Percentiles rank a stretch among this genome's conserved stretches.
These are phyloP conservation scores for Lecanicillium sp. DNA, from an alignment of 2,329 filamentous ascomycete genomes.

Conservation along the genomic window DNA sequence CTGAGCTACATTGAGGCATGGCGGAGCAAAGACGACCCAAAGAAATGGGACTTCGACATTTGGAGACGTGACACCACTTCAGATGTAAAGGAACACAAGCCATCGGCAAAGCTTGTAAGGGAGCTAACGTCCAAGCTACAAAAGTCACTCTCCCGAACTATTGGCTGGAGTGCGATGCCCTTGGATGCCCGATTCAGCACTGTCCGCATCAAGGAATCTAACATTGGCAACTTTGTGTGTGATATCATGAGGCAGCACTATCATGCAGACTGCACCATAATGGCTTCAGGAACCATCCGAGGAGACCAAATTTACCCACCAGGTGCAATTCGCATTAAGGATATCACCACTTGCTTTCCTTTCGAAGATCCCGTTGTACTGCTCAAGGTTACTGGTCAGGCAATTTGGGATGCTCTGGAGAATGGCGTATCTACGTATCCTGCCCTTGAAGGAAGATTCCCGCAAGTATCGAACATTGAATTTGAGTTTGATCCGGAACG, in stretches of 20 bases:
- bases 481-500: conserved; percentile 64
- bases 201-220: conserved; percentile 69
- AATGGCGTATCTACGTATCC: conserved; percentile 77
- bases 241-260: conserved; percentile 87
- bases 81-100: conserved; percentile 54
- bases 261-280: conserved; percentile 70
- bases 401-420: conserved; percentile 72
- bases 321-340: conserved; percentile 67
- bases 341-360: conserved; percentile 83
- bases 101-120: conserved; percentile 55
- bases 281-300: conserved; percentile 79
- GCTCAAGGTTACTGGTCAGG: conserved; percentile 61
- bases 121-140: conserved; percentile 66
- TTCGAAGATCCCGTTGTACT: conserved; percentile 88
- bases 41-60: conserved; percentile 73
- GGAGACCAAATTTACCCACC: conserved; percentile 85
- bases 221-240: conserved; percentile 84
- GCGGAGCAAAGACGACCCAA: conserved; percentile 35
- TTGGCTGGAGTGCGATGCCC: conserved; percentile 73
- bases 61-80: conserved; percentile 65
- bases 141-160: conserved; percentile 69
- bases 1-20: conserved; percentile 80
- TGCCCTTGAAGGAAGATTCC: conserved; percentile 74
- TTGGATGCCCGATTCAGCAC: conserved; percentile 84
- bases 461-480: conserved; percentile 76